Evolutionary conservation across 139 green algal species (phyloP).

Genomic region (Chlorella sorokiniana): DNA sequence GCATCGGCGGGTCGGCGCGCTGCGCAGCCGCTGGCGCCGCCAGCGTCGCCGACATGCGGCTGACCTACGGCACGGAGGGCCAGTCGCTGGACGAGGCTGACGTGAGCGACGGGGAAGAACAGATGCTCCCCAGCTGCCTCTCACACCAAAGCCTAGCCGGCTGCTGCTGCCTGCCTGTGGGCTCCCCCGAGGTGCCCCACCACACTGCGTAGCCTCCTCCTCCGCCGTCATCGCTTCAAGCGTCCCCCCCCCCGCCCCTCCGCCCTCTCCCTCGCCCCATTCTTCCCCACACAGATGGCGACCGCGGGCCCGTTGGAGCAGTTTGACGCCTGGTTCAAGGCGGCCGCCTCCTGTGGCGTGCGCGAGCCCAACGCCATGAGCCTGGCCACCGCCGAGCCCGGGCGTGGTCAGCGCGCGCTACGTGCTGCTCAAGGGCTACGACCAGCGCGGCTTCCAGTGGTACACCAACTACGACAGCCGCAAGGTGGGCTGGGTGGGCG

Average conservation of each 20-base stretch:
- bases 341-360: constrained; percentile 39
- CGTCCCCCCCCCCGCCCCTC: too few relatives aligned
- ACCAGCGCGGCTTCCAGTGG: constrained; percentile 82
- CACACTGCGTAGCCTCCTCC: too few relatives aligned
- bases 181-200: too few relatives aligned
- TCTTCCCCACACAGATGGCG: not conserved
- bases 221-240: not conserved
- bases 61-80: constrained; percentile 60
- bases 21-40: constrained; percentile 1
- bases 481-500: constrained; percentile 58
- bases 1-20: constrained; percentile 23
- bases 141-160: too few relatives aligned
- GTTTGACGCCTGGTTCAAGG: constrained; percentile 73
- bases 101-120: not conserved
- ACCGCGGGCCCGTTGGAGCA: constrained; percentile 66
- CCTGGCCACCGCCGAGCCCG: constrained; percentile 58
- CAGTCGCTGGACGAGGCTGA: constrained; percentile 42
- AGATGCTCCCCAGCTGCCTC: not conserved
- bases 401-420: constrained; percentile 70
- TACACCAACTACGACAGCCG: constrained; percentile 88
- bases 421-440: constrained; percentile 55
- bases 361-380: constrained; percentile 86
- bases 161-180: too few relatives aligned
- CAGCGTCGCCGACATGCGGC: constrained; percentile 71
- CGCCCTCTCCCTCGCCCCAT: too few relatives aligned